phyloP scores from a whole-genome alignment of 306 rosid genomes.

The Cucurbita moschata region DNA sequence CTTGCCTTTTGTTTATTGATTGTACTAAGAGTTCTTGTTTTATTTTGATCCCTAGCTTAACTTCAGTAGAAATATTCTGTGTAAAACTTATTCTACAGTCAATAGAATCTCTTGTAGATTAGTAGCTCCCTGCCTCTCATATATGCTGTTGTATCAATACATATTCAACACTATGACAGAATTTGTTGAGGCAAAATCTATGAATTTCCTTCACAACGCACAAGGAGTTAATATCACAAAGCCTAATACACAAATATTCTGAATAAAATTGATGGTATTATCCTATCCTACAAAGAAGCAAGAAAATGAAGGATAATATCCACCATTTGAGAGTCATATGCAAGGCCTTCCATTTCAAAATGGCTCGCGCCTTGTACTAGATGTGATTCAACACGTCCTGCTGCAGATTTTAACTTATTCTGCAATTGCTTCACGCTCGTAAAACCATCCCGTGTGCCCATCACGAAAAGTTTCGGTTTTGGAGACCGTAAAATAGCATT shows the following conservation, averaged over 20 bases:
- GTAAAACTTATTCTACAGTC: slow-evolving; percentile 1
- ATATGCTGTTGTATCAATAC: neutral
- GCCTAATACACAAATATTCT: neutral
- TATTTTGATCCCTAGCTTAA: neutral
- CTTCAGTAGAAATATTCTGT: neutral
- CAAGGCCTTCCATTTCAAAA: slow-evolving; percentile 93
- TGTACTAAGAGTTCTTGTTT: neutral
- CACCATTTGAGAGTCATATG: slow-evolving; percentile 62
- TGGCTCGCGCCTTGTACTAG: slow-evolving; percentile 71
- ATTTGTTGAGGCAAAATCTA: neutral
- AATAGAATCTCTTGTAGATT: slow-evolving; percentile 2
- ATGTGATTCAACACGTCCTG: slow-evolving; percentile 51
- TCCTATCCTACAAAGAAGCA: slow-evolving; percentile 33
- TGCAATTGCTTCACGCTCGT: slow-evolving; percentile 67
- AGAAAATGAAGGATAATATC: slow-evolving; percentile 43
- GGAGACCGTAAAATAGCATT: slow-evolving; percentile 50
- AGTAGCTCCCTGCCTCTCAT: neutral
- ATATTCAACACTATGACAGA: neutral
- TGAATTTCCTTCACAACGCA: neutral
- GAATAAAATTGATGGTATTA: neutral
- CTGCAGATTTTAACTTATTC: slow-evolving; percentile 55
- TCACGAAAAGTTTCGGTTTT: slow-evolving; percentile 71
- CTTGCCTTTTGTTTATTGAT: neutral
- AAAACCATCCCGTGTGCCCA: slow-evolving; percentile 89
- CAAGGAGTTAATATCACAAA: neutral